Percentiles rank a stretch among this genome's conserved stretches.
Conservation (phyloP, 1,284 basidiomycete genomes). For the Apiotrichum domesticum region DNA sequence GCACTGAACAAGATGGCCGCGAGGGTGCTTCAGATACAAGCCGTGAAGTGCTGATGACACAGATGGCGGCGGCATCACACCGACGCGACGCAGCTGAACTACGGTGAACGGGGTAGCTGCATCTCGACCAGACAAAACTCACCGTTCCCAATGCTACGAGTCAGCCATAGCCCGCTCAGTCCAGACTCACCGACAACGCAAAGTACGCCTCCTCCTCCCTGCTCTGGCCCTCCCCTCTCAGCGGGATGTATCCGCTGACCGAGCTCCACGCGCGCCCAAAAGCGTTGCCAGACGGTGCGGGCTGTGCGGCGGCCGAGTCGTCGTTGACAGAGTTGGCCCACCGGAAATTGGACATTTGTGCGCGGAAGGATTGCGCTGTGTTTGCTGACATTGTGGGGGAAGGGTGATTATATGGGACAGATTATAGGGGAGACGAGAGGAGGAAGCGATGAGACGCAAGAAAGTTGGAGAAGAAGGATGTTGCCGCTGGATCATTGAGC, state of each 20-base stretch:
- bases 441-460: no score
- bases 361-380: constrained; percentile 38
- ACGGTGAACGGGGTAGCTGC: no score
- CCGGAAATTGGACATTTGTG: constrained; percentile 59
- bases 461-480: no score
- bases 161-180: background rate
- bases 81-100: no score
- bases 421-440: background rate
- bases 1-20: background rate
- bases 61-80: no score
- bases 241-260: constrained; percentile 70
- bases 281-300: constrained; percentile 52
- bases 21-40: no score
- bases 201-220: constrained; percentile 97
- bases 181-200: constrained; percentile 66
- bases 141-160: constrained; percentile 43
- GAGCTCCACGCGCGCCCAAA: constrained; percentile 52
- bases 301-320: constrained; percentile 55
- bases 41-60: no score
- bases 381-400: constrained; percentile 22
- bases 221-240: constrained; percentile 68
- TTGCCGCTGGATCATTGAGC: no score
- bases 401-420: background rate
- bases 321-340: constrained; percentile 73
- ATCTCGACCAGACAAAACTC: background rate